phyloP scores from a whole-genome alignment of 1,284 basidiomycete species.

The Microbotryum intermedium region DNA sequence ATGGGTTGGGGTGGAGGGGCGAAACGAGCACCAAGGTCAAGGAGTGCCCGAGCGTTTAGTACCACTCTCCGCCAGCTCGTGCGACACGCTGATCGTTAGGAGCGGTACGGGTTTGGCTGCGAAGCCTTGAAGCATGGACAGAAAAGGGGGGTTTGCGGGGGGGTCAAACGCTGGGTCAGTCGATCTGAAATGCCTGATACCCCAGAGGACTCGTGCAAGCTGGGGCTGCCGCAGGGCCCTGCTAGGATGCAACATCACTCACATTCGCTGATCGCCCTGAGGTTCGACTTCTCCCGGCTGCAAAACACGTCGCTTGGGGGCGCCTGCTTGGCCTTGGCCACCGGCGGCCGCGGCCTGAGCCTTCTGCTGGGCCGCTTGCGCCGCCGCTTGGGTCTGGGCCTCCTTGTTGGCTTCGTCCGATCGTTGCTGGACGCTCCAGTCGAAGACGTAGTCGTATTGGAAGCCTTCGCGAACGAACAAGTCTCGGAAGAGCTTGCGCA shows the following conservation, averaged over 20 bases:
- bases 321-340: neutral
- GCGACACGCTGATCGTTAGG: constrained; percentile 10
- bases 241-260: neutral
- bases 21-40: neutral
- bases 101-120: constrained; percentile 25
- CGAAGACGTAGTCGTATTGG: constrained; percentile 97
- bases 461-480: constrained; percentile 93
- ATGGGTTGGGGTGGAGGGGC: neutral
- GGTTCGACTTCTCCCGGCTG: constrained; percentile 21
- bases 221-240: neutral
- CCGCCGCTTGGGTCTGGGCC: constrained; percentile 1
- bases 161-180: too few relatives aligned
- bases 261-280: constrained; percentile 24
- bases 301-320: constrained; percentile 24
- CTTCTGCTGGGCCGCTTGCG: neutral
- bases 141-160: too few relatives aligned
- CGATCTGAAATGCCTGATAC: too few relatives aligned
- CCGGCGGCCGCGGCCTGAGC: neutral
- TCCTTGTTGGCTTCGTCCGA: constrained; percentile 26
- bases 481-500: constrained; percentile 95
- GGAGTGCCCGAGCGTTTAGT: constrained; percentile 4
- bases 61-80: constrained; percentile 27
- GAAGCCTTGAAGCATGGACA: constrained; percentile 11
- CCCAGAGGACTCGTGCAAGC: neutral
- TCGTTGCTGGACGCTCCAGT: constrained; percentile 79